Base-by-base conservation (phyloP, 306 rosid genomes). In the Macrotyloma uniflorum region DNA sequence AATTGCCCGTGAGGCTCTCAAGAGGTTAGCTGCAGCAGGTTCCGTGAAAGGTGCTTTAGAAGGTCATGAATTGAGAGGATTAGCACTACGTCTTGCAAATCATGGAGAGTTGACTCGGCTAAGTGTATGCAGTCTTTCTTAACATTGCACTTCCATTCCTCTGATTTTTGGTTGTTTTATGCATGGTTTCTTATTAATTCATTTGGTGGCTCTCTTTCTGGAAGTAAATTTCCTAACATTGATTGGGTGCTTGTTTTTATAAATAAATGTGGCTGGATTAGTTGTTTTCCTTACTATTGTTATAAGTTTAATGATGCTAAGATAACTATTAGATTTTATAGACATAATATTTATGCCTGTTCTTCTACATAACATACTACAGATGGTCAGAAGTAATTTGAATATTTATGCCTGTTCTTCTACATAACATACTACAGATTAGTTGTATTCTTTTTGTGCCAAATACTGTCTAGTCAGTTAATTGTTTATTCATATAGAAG, bases 101-200 rank as follows among this genome's bases (percentile, higher is more conserved):
- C 99, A 93, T 82, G 98, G 97, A 72, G 98, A 95, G 85, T 85
- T 95, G 91, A 93, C 98, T 23, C 87, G 96, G 77, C 94, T 95
- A 47, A 89, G 91, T 76, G 99, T 93, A 95, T 5, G 98, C 79
- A 18, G 23, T 63, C 83, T 40, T 51, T 40, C 79, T 58, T 50
- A 75, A 46, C 75, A 70, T 38, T 70, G 75, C 69, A 61, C 49
- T 72, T 77, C 72, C 55, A 22, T 51, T 74, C 67, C 64, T 38
- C 63, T 74, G 32, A 15, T 49, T 75, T 43, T 62, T 70, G 20
- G 62, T 63, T 78, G 46, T 65, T 65, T 81, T 75, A 54, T 66
- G 58, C 70, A 75, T 75, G 77, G 16, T 55, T 61, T 38, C 74
- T 68, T 77, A 11, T 67, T 43, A 71, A 49, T 36, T 35, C 3